A percentile compares a stretch with the other conserved stretches of the same genome.
Evolutionary conservation across 1,139 yeast genomes (phyloP).

Genomic region (Magnusiomyces tetraspermus): DNA sequence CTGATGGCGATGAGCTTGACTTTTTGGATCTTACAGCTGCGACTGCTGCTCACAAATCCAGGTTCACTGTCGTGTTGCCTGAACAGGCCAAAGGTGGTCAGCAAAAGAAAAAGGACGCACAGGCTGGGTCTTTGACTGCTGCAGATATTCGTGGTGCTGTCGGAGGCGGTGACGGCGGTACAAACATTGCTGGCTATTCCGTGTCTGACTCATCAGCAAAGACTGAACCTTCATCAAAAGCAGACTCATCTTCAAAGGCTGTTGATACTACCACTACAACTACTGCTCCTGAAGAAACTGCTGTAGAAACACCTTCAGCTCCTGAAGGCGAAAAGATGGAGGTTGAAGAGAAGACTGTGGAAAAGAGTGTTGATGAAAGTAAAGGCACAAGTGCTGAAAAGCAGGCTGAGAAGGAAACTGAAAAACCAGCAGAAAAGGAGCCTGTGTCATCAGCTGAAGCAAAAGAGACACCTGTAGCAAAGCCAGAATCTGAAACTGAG

Average conservation of each 20-base stretch:
- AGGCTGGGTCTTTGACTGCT: conserved; percentile 38
- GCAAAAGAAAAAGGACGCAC: conserved; percentile 6
- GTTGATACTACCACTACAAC: not conserved
- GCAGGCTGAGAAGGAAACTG: conserved; percentile 4
- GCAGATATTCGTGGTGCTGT: conserved; percentile 60
- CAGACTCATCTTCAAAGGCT: not conserved
- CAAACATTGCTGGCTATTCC: conserved; percentile 35
- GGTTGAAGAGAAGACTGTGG: conserved; percentile 6
- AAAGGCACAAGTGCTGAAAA: no score
- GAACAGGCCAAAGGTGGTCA: conserved; percentile 9
- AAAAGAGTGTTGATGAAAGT: not conserved
- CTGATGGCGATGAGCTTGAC: conserved; percentile 38
- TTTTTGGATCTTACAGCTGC: conserved; percentile 26
- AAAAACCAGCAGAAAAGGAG: not conserved
- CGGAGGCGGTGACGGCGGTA: conserved; percentile 43
- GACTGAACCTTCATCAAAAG: conserved; percentile 11
- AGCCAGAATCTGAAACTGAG: conserved; percentile 6
- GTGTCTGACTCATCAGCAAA: conserved; percentile 9
- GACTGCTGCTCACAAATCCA: conserved; percentile 1
- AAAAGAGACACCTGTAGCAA: conserved; percentile 1
- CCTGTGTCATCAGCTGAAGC: not conserved
- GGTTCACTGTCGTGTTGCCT: not conserved
- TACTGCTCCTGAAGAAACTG: not conserved
- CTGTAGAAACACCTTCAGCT: conserved; percentile 4
- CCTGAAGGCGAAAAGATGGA: conserved; percentile 10